phyloP scores from a whole-genome alignment of 1,139 yeast species.

The Yamadazyma taylorii region DNA sequence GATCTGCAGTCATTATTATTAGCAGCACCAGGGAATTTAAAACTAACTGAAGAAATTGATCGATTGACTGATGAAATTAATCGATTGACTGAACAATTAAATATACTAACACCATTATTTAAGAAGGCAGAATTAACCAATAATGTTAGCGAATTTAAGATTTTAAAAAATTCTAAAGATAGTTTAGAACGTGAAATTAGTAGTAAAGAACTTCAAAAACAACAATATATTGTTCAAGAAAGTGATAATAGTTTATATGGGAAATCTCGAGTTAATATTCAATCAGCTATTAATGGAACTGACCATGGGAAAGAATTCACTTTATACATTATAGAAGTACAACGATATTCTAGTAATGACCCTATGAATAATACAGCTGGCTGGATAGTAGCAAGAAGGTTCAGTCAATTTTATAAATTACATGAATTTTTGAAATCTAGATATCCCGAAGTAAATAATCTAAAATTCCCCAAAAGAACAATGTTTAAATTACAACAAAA shows the following conservation, averaged over 20 bases:
- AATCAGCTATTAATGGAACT: slow-evolving; percentile 57
- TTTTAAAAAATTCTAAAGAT: slow-evolving; percentile 63
- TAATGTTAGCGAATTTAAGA: slow-evolving; percentile 65
- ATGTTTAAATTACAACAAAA: slow-evolving; percentile 66
- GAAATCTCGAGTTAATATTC: slow-evolving; percentile 64
- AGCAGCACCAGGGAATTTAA: slow-evolving; percentile 71
- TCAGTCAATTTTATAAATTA: slow-evolving; percentile 75
- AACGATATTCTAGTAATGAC: slow-evolving; percentile 47
- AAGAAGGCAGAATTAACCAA: slow-evolving; percentile 82
- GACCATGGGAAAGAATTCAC: slow-evolving; percentile 62
- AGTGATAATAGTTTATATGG: slow-evolving; percentile 77
- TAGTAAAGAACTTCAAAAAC: slow-evolving; percentile 69
- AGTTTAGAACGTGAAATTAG: slow-evolving; percentile 71
- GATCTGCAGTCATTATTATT: slow-evolving; percentile 30
- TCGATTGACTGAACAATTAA: slow-evolving; percentile 59
- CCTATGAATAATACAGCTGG: slow-evolving; percentile 60
- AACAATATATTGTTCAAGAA: slow-evolving; percentile 81
- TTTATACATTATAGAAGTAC: slow-evolving; percentile 76
- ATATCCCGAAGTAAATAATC: slow-evolving; percentile 50
- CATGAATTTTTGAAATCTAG: slow-evolving; percentile 61
- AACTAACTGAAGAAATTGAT: slow-evolving; percentile 65
- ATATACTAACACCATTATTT: slow-evolving; percentile 64
- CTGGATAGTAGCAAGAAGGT: slow-evolving; percentile 89
- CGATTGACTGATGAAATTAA: slow-evolving; percentile 59
- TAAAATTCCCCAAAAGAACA: slow-evolving; percentile 63